phyloP scores from a whole-genome alignment of 169 alveolate species.

The Cryptosporidium baileyi region DNA sequence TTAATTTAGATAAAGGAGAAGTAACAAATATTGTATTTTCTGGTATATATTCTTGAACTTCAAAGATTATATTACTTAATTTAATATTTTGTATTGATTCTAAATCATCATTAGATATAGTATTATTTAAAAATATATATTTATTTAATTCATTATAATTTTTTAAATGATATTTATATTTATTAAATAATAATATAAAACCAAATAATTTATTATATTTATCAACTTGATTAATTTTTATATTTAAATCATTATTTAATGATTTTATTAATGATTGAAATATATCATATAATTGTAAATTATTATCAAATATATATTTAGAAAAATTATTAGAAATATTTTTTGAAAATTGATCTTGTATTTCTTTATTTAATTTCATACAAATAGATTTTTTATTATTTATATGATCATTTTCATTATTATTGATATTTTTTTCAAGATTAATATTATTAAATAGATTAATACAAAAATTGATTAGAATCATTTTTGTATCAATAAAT shows the following conservation, averaged over 20 bases:
- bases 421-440: neutral
- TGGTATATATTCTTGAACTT: conserved; percentile 18
- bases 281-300: neutral
- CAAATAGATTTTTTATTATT: neutral
- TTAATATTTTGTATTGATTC: neutral
- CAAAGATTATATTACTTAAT: neutral
- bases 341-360: neutral
- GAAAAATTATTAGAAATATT: neutral
- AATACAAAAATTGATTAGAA: conserved; percentile 51
- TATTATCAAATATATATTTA: neutral
- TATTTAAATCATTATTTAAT: neutral
- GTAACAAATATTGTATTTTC: conserved; percentile 12
- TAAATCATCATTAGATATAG: neutral
- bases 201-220: neutral
- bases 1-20: conserved; percentile 40
- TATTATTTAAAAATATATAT: neutral
- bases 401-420: neutral
- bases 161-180: neutral
- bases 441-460: neutral
- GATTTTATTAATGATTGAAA: neutral
- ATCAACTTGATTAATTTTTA: neutral
- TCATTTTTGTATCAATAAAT: neutral
- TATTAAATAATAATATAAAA: conserved; percentile 19
- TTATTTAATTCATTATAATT: neutral
- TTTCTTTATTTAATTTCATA: neutral